A percentile compares a stretch with the other conserved stretches of the same genome.
These are phyloP conservation scores for Diatrype stigma DNA, from an alignment of 2,329 filamentous ascomycete genomes.

Conservation along the genomic window DNA sequence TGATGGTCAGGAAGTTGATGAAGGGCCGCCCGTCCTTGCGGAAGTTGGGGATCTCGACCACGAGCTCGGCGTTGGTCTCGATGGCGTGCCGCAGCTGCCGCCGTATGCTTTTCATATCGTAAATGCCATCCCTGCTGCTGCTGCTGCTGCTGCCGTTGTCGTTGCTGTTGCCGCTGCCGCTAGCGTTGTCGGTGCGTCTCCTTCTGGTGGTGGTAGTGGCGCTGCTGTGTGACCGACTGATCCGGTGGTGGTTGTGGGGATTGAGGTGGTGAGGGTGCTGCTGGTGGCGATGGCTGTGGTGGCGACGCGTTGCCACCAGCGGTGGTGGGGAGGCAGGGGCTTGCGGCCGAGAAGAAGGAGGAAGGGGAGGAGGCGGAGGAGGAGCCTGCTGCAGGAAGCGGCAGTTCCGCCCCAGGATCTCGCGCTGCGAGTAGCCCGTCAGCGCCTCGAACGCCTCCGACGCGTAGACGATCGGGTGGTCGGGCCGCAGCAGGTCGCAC, in stretches of 20 bases:
- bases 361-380: background rate
- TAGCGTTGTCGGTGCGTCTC: background rate
- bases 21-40: slow-evolving; percentile 75
- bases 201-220: too few relatives aligned
- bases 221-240: too few relatives aligned
- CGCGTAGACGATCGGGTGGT: slow-evolving; percentile 78
- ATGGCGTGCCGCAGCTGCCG: slow-evolving; percentile 47
- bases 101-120: slow-evolving; percentile 62
- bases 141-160: background rate
- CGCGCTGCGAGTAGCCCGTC: slow-evolving; percentile 71
- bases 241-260: too few relatives aligned
- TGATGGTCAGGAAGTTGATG: slow-evolving; percentile 80
- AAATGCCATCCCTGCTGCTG: background rate
- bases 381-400: slow-evolving; percentile 74
- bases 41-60: slow-evolving; percentile 67
- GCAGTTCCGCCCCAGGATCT: slow-evolving; percentile 77
- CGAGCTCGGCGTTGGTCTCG: slow-evolving; percentile 40
- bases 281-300: too few relatives aligned
- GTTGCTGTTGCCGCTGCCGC: background rate
- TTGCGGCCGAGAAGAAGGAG: background rate
- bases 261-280: too few relatives aligned
- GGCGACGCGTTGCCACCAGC: background rate
- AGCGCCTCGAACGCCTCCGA: slow-evolving; percentile 75
- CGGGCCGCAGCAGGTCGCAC: slow-evolving; percentile 70
- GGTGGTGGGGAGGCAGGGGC: too few relatives aligned